Base-by-base conservation (phyloP, 495 filamentous ascomycete genomes). In the Hyaloscypha hepaticicola region DNA sequence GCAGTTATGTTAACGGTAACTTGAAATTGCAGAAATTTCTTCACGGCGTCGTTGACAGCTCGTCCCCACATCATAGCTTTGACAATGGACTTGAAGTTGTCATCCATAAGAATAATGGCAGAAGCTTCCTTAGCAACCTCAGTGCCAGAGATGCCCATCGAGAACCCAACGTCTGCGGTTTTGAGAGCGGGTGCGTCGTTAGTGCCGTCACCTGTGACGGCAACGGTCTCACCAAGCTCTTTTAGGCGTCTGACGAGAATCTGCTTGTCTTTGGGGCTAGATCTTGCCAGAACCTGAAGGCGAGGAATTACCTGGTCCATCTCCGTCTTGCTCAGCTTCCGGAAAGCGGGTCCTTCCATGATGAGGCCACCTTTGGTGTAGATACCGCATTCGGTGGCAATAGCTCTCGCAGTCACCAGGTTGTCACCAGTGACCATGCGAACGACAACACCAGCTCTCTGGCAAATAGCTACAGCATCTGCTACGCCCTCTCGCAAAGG, bases 371-470 rank as follows among this genome's bases (percentile, higher is more conserved):
- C 81, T n/a, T 80, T 76, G 16, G 89, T 89, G 68, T 89, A 87
- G 65, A 96, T 96, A 22, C 92, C 92, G 73, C 92, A 96, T 52
- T 94, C 90, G 9, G 76, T 80, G 11, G 92, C 92, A 68, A 96
- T 96, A 12, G 92, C 91, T 61, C 85, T 84, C 28, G 92, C 92
- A 16, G 92, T 96, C 34, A 88, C 78, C 63, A 90, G 78, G 70
- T 96, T 96, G 76, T 96, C 92, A 29, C 92, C 88, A 9, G 92
- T 96, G 55, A 96, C 92, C 92, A 96, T 96, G 69, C 92, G 90
- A 59, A 95, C 89, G 59, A 90, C 78, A 11, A 96, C 91, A 64
- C 92, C 92, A 12, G 92, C 92, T 33, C 80, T 80, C 66, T 91
- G 86, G 70, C 90, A 94, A 67, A 83, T 81, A 60, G 77, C 77